Percentiles rank a stretch among this genome's conserved stretches.
Evolutionary conservation across 176 grass and related monocot species (phyloP).

Genomic region (Metroxylon sagu): DNA sequence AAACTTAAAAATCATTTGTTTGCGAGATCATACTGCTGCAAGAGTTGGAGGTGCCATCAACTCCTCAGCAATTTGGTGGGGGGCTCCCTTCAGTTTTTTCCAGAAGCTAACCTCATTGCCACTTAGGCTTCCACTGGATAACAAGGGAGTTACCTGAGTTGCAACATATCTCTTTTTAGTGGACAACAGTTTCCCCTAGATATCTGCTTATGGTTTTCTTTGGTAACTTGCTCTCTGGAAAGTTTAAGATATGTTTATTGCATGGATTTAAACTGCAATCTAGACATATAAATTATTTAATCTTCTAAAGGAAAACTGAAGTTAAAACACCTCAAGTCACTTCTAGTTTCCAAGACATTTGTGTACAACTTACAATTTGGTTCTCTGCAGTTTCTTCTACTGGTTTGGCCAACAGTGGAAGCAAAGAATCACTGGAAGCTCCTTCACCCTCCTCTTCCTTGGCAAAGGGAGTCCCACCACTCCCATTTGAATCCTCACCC

Average conservation of each 20-base stretch:
- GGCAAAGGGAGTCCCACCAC: too few species aligned
- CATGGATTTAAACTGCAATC: too few species aligned
- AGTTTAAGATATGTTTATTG: too few species aligned
- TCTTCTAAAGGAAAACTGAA: too few species aligned
- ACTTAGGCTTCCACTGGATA: constrained; percentile 27
- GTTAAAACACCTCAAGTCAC: background rate
- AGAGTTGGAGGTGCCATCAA: constrained; percentile 72
- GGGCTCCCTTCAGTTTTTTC: constrained; percentile 34
- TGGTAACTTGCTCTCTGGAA: too few species aligned
- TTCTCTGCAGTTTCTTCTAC: constrained; percentile 21
- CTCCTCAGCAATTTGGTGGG: constrained; percentile 49
- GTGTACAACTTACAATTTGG: constrained; percentile 41
- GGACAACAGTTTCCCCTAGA: too few species aligned
- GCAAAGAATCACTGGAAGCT: constrained; percentile 18
- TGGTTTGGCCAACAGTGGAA: constrained; percentile 25
- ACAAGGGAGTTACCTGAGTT: constrained; percentile 48
- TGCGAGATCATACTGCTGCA: constrained; percentile 36
- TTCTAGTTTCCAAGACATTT: background rate
- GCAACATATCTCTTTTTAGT: background rate
- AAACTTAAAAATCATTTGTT: background rate
- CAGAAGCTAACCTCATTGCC: constrained; percentile 37
- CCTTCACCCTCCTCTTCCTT: constrained; percentile 12
- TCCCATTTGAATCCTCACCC: background rate
- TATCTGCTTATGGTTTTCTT: too few species aligned
- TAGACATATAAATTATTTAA: too few species aligned